phyloP scores from a whole-genome alignment of 2,329 filamentous ascomycete species.

The Colletotrichum trifolii region DNA sequence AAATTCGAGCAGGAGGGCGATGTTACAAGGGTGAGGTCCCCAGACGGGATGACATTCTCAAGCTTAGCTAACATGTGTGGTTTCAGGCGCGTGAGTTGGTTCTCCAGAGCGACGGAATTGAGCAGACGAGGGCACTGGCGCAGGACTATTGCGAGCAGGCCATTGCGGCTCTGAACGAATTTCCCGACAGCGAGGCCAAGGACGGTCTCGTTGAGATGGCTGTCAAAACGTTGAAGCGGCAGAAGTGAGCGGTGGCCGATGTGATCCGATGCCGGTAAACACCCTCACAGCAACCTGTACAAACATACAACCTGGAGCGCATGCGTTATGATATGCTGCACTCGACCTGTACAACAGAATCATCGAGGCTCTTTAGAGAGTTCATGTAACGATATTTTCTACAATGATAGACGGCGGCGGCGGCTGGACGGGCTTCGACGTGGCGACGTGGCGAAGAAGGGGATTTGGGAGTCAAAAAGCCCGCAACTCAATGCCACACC shows the following conservation, averaged over 20 bases:
- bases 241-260: slow-evolving; percentile 68
- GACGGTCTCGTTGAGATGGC: slow-evolving; percentile 93
- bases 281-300: slow-evolving; percentile 18
- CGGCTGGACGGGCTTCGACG: neutral
- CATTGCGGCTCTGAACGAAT: slow-evolving; percentile 81
- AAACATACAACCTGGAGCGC: slow-evolving; percentile 29
- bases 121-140: slow-evolving; percentile 90
- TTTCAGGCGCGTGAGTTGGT: slow-evolving; percentile 87
- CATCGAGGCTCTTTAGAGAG: slow-evolving; percentile 26
- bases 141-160: slow-evolving; percentile 92
- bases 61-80: slow-evolving; percentile 32
- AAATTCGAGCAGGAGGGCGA: slow-evolving; percentile 90
- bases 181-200: slow-evolving; percentile 96
- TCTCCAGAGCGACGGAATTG: slow-evolving; percentile 83
- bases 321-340: slow-evolving; percentile 30
- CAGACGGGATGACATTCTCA: slow-evolving; percentile 22
- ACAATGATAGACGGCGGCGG: slow-evolving; percentile 30
- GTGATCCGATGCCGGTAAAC: neutral
- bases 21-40: slow-evolving; percentile 76
- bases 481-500: slow-evolving; percentile 33
- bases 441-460: neutral
- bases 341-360: slow-evolving; percentile 35
- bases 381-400: slow-evolving; percentile 38
- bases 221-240: slow-evolving; percentile 86
- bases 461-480: slow-evolving; percentile 11